A percentile compares a stretch with the other conserved stretches of the same genome.
Evolutionary conservation across 129 eudicot species (phyloP).

Genomic region (Gnaphalium uliginosum): DNA sequence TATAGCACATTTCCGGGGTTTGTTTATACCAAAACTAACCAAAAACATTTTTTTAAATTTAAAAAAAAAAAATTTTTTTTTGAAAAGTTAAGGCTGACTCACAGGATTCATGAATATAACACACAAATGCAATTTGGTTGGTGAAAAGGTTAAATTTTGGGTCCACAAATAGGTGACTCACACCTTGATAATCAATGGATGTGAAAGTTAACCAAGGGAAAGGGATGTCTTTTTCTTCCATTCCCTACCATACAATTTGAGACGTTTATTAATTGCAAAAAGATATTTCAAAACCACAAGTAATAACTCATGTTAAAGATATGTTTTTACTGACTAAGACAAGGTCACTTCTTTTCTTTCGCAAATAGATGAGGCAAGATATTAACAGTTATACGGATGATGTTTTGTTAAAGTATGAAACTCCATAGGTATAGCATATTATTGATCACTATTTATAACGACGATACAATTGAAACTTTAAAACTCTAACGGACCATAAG

Average conservation of each 20-base stretch:
- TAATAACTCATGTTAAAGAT: neutral
- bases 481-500: too few species aligned
- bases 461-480: too few species aligned
- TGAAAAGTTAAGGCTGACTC: neutral
- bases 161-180: slow-evolving; percentile 1
- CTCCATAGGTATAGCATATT: too few species aligned
- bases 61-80: too few species aligned
- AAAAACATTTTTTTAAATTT: neutral
- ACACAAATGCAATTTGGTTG: slow-evolving; percentile 7
- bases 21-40: neutral
- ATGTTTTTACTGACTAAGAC: neutral
- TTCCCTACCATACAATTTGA: neutral
- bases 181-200: neutral
- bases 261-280: neutral
- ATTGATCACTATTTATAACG: too few species aligned
- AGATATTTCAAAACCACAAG: neutral
- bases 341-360: neutral
- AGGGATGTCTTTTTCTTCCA: slow-evolving; percentile 1
- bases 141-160: slow-evolving; percentile 24
- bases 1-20: neutral
- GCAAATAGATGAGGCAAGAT: too few species aligned
- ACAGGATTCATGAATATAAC: neutral
- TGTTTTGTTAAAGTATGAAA: too few species aligned
- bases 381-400: too few species aligned
- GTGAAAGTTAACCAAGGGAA: neutral